Conservation (phyloP, 2,329 filamentous ascomycete species). For the Fusarium zealandicum region DNA sequence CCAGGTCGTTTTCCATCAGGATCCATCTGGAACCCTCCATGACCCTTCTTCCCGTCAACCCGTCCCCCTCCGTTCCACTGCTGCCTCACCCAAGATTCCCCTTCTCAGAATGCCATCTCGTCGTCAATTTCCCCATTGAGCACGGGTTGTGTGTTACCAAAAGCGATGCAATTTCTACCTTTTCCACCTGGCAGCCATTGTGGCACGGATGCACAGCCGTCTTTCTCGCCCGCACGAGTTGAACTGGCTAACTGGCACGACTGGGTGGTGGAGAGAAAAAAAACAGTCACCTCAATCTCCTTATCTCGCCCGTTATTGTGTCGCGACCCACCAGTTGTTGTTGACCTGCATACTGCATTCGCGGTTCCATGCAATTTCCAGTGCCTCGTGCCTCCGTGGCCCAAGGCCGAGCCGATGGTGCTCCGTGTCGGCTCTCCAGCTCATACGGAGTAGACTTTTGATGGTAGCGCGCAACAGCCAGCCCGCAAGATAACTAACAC, state of each 20-base stretch:
- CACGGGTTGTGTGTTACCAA: conserved; percentile 15
- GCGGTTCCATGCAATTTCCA: conserved; percentile 37
- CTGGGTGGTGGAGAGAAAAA: conserved; percentile 6
- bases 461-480: conserved; percentile 18
- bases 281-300: conserved; percentile 1
- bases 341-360: conserved; percentile 32
- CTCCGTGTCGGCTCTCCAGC: conserved; percentile 27
- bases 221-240: background rate
- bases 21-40: background rate
- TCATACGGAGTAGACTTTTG: conserved; percentile 5
- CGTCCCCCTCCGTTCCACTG: no score
- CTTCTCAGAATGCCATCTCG: conserved; percentile 7
- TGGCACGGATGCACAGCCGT: background rate
- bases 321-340: conserved; percentile 25
- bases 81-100: background rate
- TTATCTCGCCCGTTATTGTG: conserved; percentile 34
- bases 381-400: conserved; percentile 9
- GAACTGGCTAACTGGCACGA: background rate
- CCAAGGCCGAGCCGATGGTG: conserved; percentile 23
- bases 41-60: conserved; percentile 14
- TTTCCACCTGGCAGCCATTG: background rate
- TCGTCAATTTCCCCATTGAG: conserved; percentile 9
- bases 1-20: conserved; percentile 6
- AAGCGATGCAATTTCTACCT: conserved; percentile 1
- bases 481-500: conserved; percentile 4